phyloP scores from a whole-genome alignment of 202 grass and related monocot species.

The Carex sylvatica region DNA sequence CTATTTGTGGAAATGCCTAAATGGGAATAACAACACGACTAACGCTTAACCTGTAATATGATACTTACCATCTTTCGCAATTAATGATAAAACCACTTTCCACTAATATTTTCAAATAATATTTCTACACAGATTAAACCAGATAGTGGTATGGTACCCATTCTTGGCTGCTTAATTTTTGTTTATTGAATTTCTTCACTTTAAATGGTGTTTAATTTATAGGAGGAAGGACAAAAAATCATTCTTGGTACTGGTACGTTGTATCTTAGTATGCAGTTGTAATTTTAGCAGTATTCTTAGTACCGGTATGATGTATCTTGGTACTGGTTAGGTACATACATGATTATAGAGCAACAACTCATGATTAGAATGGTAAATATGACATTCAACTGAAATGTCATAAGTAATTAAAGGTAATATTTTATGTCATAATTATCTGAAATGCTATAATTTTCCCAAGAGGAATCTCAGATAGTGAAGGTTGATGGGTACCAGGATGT shows the following conservation, averaged over 20 bases:
- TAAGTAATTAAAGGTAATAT: background rate
- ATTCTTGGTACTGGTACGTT: background rate
- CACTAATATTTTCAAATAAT: background rate
- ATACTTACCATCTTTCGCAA: too few relatives aligned
- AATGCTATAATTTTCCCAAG: background rate
- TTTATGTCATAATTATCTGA: too few relatives aligned
- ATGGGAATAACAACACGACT: too few relatives aligned
- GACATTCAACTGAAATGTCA: background rate
- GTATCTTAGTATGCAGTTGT: background rate
- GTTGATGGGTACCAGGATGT: constrained; percentile 68
- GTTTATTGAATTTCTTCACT: too few relatives aligned
- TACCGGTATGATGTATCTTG: background rate
- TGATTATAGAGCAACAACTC: background rate
- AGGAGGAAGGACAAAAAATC: background rate
- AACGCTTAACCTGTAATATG: too few relatives aligned
- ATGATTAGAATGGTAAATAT: background rate
- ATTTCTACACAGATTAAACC: too few relatives aligned
- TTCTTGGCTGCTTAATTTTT: background rate
- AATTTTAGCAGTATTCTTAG: background rate
- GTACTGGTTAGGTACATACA: background rate
- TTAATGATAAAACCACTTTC: too few relatives aligned
- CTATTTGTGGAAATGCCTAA: too few relatives aligned
- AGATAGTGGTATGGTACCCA: background rate
- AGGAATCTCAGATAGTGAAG: constrained; percentile 21
- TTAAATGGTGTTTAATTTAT: background rate